Base-by-base conservation (phyloP, 345 rosid genomes). In the Cardiospermum halicacabum region DNA sequence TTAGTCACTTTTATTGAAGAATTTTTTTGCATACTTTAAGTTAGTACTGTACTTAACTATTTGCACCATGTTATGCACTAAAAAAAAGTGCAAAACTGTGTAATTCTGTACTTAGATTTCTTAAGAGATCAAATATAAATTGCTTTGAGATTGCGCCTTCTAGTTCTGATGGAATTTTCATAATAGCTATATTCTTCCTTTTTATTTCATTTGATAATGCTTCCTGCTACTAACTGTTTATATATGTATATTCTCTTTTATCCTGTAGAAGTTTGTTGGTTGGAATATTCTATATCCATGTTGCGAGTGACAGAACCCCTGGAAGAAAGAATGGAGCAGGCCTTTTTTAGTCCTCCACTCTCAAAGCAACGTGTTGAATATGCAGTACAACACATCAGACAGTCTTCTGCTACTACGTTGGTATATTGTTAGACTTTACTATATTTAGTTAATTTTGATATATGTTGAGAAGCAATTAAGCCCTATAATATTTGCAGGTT, bases 291-390 rank as follows among this genome's bases (percentile, higher is more conserved):
- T 26, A 74, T 86, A 50, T 60, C 84, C 54, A 62, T 91, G 78
- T 74, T 93, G 81, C 74, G 67, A 45, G 69, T 87, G 60, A 82
- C 88, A 55, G 92, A 84, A 61, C 96, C 96, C 5, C 75, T 88
- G 13, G 99, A 91, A 77, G 92, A 90, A 65, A 81, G 92, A 71
- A 91, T 94, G 96, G 99, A 91, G 74, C 95, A 88, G 50, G 97
- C 96, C 54, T 75, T 91, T 77, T 94, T 94, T 65, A 91, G 82
- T 61, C 99, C 97, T 63, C 89, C 97, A 13, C 96, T 94, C 69
- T 94, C 97, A 16, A 94, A 87, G 80, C 99, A 91, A 74, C 83
- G 97, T 47, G 95, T 91, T 56, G 96, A 91, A 74, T 94, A 85
- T 77, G 99, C 97, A 32, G 47, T 91, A 67, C 77, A 77, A 66